Evolutionary conservation across 768 basidiomycete genomes (phyloP).

Genomic region (Lactarius pseudohatsudake): DNA sequence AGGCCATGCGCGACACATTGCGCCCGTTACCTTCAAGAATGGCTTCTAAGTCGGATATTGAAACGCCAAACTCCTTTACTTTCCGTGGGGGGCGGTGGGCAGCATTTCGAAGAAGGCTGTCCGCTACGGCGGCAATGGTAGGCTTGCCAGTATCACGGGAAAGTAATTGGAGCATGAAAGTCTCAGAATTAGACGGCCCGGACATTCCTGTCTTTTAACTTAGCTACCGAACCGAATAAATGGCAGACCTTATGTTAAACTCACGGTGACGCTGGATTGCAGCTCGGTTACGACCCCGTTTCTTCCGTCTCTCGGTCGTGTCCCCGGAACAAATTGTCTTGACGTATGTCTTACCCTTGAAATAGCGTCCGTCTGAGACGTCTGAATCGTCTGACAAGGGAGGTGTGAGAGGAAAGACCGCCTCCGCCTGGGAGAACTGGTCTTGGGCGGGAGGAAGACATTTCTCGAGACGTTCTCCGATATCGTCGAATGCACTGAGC

Average conservation of each 20-base stretch:
- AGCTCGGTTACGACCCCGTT: slow-evolving; percentile 10
- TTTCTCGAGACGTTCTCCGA: slow-evolving; percentile 37
- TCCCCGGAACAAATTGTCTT: slow-evolving; percentile 15
- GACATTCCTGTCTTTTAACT: slow-evolving; percentile 7
- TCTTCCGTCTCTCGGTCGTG: slow-evolving; percentile 8
- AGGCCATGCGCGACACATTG: background rate
- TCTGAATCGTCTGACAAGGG: slow-evolving; percentile 71
- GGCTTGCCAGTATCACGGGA: slow-evolving; percentile 29
- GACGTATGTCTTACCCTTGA: slow-evolving; percentile 12
- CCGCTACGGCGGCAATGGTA: slow-evolving; percentile 24
- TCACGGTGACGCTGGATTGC: slow-evolving; percentile 28
- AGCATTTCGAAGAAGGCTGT: slow-evolving; percentile 20
- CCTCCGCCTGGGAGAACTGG: slow-evolving; percentile 48
- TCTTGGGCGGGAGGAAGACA: slow-evolving; percentile 28
- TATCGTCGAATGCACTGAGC: slow-evolving; percentile 2
- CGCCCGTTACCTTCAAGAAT: slow-evolving; percentile 55
- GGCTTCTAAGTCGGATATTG: slow-evolving; percentile 39
- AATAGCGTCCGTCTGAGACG: slow-evolving; percentile 31
- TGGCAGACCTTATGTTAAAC: background rate
- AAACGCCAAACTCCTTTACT: slow-evolving; percentile 41
- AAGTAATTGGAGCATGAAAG: slow-evolving; percentile 24
- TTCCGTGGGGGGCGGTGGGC: background rate
- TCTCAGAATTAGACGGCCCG: slow-evolving; percentile 4
- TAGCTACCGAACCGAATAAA: slow-evolving; percentile 1
- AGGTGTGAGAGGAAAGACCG: slow-evolving; percentile 74